Base-by-base conservation (phyloP, 2,329 filamentous ascomycete genomes). In the Falciphora oryzae region DNA sequence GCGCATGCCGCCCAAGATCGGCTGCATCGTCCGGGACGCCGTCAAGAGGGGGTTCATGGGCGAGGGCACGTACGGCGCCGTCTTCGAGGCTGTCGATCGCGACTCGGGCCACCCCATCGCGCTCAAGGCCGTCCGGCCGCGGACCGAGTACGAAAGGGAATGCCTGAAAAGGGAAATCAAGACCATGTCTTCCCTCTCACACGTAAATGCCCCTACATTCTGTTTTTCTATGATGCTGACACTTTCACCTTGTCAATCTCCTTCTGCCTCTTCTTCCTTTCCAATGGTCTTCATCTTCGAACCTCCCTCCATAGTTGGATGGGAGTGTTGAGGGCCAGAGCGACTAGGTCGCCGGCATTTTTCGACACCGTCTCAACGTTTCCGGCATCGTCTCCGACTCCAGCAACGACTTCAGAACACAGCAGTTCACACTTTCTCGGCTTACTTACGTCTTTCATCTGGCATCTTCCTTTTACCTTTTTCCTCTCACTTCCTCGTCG, bases 21-120 rank as follows among this genome's bases (percentile, higher is more conserved):
- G 44, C 44, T 53, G 44, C 44, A 53, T 53, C 44, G 44, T 53
- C 18, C 18, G 44, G 11, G 44, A 53, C 44, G 44, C 44, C 44
- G 44, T 53, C 44, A 53, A 53, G 44, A 53, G 44, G 44, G 44
- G 44, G 44, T 53, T 53, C 44, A 53, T 53, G 44, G 44, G 44
- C 44, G 44, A 53, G 44, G 44, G 44, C 44, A 53, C 44, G 18
- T 53, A 53, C 44, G 44, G 44, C 44, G 44, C 44, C 44, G 44
- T 53, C 44, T 53, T 53, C 44, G 22, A n/a, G 44, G 44, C 44
- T 13, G 44, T 53, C 44, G 44, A 53, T 13, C 44, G 44, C 44
- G 44, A 53, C 44, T 53, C 44, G 44, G 44, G 44, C 44, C 44
- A 53, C 44, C 44, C 44, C 6, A 53, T 53, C 44, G 44, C 44